Evolutionary conservation across 2,329 filamentous ascomycete species (phyloP).

Genomic region (Penicillium rolfsii): DNA sequence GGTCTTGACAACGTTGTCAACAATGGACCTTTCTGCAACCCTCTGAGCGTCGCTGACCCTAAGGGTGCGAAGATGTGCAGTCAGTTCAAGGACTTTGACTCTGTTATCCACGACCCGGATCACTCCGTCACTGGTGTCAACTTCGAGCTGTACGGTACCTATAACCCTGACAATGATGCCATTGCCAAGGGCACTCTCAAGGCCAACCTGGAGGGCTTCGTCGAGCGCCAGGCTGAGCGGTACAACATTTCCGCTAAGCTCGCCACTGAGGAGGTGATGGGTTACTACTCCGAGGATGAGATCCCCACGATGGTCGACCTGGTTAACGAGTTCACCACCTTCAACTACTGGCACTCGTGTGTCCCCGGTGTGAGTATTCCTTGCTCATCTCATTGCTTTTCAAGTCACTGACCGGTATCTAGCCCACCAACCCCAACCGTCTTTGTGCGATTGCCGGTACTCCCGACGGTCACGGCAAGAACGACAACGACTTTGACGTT

Average conservation of each 20-base stretch:
- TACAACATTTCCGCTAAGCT: conserved; percentile 33
- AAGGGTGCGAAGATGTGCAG: conserved; percentile 33
- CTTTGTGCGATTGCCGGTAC: conserved; percentile 34
- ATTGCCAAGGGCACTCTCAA: conserved; percentile 37
- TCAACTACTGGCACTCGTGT: conserved; percentile 50
- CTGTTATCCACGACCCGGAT: conserved; percentile 45
- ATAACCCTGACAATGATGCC: conserved; percentile 40
- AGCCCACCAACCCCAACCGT: conserved; percentile 51
- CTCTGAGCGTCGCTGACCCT: conserved; percentile 34
- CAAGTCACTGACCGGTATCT: conserved; percentile 14
- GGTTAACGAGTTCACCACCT: conserved; percentile 45
- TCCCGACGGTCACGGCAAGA: conserved; percentile 33
- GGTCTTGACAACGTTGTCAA: conserved; percentile 47
- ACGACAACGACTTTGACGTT: conserved; percentile 32
- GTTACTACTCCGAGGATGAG: conserved; percentile 48
- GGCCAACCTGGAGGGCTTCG: conserved; percentile 40
- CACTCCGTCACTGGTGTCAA: conserved; percentile 47
- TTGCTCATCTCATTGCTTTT: background rate
- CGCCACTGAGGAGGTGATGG: conserved; percentile 44
- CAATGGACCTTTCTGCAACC: conserved; percentile 47
- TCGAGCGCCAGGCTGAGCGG: conserved; percentile 42
- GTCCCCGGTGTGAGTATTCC: conserved; percentile 42
- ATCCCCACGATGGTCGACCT: conserved; percentile 45
- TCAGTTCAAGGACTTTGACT: conserved; percentile 43
- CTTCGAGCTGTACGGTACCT: conserved; percentile 47